phyloP scores from a whole-genome alignment of 164 flowering plant genomes.

The Stephania japonica region DNA sequence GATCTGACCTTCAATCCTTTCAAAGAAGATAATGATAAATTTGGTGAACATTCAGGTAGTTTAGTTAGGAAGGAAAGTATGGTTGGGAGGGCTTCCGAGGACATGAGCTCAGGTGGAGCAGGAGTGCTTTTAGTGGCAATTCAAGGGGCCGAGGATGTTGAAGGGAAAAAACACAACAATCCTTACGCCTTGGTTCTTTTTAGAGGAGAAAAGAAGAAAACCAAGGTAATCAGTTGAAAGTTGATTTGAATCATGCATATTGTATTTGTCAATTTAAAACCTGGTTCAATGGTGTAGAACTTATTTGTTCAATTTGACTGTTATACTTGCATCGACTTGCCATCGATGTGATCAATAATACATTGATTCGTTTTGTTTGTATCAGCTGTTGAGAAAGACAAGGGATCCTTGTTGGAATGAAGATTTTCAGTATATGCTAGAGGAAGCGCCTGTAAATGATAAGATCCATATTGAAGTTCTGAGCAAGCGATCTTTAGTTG shows the following conservation, averaged over 20 bases:
- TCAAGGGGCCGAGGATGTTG: conserved; percentile 55
- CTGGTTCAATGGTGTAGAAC: background rate
- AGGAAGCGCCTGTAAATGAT: conserved; percentile 55
- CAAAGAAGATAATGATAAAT: conserved; percentile 34
- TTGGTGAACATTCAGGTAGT: conserved; percentile 24
- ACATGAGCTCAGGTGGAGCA: conserved; percentile 21
- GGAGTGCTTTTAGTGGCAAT: conserved; percentile 57
- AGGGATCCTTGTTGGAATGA: conserved; percentile 71
- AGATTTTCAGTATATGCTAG: conserved; percentile 66
- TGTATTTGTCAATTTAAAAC: background rate
- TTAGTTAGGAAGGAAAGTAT: conserved; percentile 16
- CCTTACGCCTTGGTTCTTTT: conserved; percentile 52
- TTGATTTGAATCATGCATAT: background rate
- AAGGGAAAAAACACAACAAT: conserved; percentile 60
- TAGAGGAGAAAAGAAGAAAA: conserved; percentile 63
- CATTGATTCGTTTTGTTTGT: background rate
- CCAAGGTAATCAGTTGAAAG: conserved; percentile 43
- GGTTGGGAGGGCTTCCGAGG: conserved; percentile 8
- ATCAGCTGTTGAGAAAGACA: conserved; percentile 42
- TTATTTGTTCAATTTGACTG: no score
- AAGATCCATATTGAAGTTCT: conserved; percentile 52
- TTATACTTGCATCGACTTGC: no score
- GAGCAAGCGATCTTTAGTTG: conserved; percentile 33
- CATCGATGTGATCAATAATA: no score
- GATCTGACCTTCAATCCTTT: conserved; percentile 53